Base-by-base conservation (phyloP, 257 asterid genomes). In the Plantago ovata region DNA sequence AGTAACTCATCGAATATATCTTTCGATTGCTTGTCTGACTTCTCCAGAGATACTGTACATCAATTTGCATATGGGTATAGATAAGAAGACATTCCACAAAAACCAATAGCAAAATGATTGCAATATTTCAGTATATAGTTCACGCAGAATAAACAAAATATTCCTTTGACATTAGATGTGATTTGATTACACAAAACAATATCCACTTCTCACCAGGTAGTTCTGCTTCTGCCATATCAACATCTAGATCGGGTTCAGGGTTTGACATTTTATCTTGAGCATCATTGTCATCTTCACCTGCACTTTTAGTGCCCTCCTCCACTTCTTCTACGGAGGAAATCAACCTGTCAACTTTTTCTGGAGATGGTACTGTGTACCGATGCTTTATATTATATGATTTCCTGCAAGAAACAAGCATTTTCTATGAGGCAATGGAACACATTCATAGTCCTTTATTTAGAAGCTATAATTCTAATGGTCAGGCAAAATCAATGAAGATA, bases 371-470 rank as follows among this genome's bases (percentile, higher is more conserved):
- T 9, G 94, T 65, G 72, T 59, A 78, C 19, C 75, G 87, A 74
- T 82, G 91, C 73, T 78, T 82, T 57, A 63, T 72, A 51, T 9
- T 60, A 64, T 70, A 81, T 28, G 87, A 72, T 74, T 64, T 84
- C 79, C 96, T 89, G 80, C 40, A 52, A 53, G 23, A 63, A 71
- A 61, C 23, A 52, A 24, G 50, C 51, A 55, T 36, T 24, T 57
- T 28, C 43, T 38, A 21, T 65, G 60, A 61, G 42, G 52, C 67
- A 47, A 39, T 20, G 71, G 23, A 49, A 3, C 54, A 21, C 55
- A 28, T 19, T 56, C 19, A 63, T 10, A 14, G 13, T 60, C 21
- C 33, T 24, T 61, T 52, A 54, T 24, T 61, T 52, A 54, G 49
- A 44, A 36, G 32, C 43, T 44, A 57, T 22, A 36, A 44, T 57